Evolutionary conservation across 1,284 basidiomycete species (phyloP).

Genomic region (Cryptococcus floricola): DNA sequence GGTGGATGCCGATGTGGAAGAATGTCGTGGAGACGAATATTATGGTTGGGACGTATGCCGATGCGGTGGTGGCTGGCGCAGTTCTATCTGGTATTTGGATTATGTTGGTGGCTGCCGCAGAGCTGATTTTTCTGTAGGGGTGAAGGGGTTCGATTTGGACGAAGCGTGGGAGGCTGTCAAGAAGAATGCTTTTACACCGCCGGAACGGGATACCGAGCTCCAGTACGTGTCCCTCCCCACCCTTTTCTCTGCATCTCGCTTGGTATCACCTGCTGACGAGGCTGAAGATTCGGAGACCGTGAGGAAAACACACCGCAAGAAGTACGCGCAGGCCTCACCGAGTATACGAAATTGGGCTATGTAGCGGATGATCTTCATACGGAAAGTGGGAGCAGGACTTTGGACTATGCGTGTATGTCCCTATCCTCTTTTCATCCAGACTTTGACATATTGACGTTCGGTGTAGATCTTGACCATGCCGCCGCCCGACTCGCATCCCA

Average conservation of each 20-base stretch:
- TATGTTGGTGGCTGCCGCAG: no score
- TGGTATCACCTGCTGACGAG: neutral
- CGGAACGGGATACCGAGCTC: conserved; percentile 59
- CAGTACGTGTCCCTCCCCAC: conserved; percentile 47
- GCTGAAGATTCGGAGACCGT: conserved; percentile 64
- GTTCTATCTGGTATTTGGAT: conserved; percentile 56
- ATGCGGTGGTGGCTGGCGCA: conserved; percentile 74
- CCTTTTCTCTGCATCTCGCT: neutral
- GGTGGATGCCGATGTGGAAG: conserved; percentile 88
- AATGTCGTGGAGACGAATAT: conserved; percentile 63
- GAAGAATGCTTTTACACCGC: conserved; percentile 64
- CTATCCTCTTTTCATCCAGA: neutral
- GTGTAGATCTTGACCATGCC: conserved; percentile 71
- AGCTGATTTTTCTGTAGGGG: conserved; percentile 12
- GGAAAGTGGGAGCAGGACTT: conserved; percentile 69
- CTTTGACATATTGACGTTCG: conserved; percentile 1
- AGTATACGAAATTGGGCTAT: conserved; percentile 66
- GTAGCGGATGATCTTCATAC: conserved; percentile 75
- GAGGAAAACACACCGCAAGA: conserved; percentile 77
- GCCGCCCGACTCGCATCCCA: conserved; percentile 58
- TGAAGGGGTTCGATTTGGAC: conserved; percentile 59
- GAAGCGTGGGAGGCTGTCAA: conserved; percentile 69
- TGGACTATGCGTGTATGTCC: conserved; percentile 70
- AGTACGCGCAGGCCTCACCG: conserved; percentile 70
- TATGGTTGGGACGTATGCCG: conserved; percentile 71